Evolutionary conservation across 805 yeast species (phyloP).

Genomic region (Sungouiella blattae): DNA sequence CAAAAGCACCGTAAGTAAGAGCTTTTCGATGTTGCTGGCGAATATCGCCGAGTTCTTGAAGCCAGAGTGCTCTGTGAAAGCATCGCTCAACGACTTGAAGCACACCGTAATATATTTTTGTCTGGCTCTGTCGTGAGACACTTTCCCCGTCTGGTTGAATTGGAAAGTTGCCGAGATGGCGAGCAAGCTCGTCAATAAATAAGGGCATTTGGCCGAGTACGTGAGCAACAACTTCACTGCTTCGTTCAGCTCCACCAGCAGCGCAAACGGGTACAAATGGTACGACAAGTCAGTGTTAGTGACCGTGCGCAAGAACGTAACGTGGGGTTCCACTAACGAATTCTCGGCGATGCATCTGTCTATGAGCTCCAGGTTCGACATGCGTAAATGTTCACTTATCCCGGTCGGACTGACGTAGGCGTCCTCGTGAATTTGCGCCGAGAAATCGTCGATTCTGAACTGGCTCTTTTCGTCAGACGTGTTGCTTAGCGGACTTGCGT

Average conservation of each 20-base stretch:
- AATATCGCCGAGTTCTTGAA: constrained; percentile 9
- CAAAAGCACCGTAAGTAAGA: constrained; percentile 23
- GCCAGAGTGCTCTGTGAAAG: constrained; percentile 14
- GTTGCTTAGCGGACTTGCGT: not conserved
- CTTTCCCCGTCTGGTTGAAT: constrained; percentile 20
- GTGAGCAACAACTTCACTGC: constrained; percentile 25
- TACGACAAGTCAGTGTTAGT: constrained; percentile 27
- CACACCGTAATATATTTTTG: constrained; percentile 20
- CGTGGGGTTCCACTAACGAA: constrained; percentile 27
- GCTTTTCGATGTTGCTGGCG: constrained; percentile 20
- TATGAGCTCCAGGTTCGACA: constrained; percentile 23
- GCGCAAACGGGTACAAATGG: constrained; percentile 37
- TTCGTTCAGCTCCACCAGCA: constrained; percentile 31
- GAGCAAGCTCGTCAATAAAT: constrained; percentile 20
- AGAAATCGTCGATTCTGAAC: constrained; percentile 1
- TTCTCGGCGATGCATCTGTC: constrained; percentile 22
- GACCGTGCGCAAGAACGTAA: constrained; percentile 27
- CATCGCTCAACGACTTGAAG: constrained; percentile 17
- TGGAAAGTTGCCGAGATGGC: constrained; percentile 27
- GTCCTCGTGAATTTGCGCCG: not conserved
- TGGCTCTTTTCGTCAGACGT: not conserved
- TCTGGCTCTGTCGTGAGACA: constrained; percentile 18
- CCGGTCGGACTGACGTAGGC: constrained; percentile 4
- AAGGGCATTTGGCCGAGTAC: constrained; percentile 20
- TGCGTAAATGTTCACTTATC: constrained; percentile 7